These are phyloP conservation scores for Cercospora berteroae DNA, from an alignment of 2,329 filamentous ascomycete species.

Conservation along the genomic window DNA sequence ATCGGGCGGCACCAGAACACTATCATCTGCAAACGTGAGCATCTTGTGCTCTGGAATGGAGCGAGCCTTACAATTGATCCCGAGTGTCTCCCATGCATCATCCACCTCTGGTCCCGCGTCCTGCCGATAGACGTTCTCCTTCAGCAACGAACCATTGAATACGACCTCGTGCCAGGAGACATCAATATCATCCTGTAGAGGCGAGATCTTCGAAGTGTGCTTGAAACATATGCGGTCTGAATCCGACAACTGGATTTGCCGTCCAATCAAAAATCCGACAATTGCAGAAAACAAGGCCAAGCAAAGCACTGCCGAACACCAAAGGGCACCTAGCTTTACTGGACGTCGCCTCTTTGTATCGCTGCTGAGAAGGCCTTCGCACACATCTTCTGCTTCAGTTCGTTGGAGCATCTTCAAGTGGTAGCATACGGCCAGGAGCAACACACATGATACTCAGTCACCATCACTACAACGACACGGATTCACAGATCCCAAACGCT, in stretches of 20 bases:
- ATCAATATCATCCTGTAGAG: conserved; percentile 13
- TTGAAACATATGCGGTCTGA: conserved; percentile 4
- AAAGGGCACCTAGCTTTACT: not conserved
- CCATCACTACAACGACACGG: not conserved
- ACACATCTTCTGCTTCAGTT: not conserved
- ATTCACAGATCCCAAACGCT: not conserved
- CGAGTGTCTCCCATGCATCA: conserved; percentile 55
- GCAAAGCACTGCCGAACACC: not conserved
- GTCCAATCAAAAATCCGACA: not conserved
- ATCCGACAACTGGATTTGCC: not conserved
- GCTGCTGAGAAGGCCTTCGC: not conserved
- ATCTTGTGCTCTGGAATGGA: conserved; percentile 39
- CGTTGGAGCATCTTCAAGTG: not conserved
- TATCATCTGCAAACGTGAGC: conserved; percentile 48
- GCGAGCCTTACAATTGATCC: conserved; percentile 53
- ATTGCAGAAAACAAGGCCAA: not conserved
- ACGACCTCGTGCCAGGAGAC: conserved; percentile 19
- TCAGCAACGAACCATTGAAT: conserved; percentile 60
- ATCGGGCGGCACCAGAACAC: conserved; percentile 50
- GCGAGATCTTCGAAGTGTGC: conserved; percentile 13
- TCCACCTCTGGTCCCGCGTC: conserved; percentile 48
- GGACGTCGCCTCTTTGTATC: not conserved
- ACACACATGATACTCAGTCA: not conserved
- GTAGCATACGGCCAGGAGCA: not conserved
- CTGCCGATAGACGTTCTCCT: conserved; percentile 55